Evolutionary conservation across 805 yeast genomes (phyloP).

Genomic region (Kodamaea sagamina): DNA sequence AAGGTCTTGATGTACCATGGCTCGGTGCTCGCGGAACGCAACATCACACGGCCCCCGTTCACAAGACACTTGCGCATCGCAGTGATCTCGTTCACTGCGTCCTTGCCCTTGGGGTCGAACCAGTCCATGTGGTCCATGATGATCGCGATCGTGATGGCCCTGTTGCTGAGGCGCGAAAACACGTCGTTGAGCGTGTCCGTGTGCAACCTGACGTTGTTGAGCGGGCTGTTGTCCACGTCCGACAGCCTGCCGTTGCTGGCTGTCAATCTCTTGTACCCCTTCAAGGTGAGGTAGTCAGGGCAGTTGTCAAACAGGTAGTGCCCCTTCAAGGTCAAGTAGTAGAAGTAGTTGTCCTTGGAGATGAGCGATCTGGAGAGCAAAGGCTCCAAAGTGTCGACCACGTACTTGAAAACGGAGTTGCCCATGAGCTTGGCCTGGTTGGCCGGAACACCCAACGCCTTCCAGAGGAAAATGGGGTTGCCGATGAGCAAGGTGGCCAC

Average conservation of each 20-base stretch:
- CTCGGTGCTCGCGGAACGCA: constrained; percentile 68
- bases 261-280: constrained; percentile 54
- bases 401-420: constrained; percentile 65
- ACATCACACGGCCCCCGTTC: constrained; percentile 70
- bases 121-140: constrained; percentile 94
- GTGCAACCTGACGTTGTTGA: constrained; percentile 73
- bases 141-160: constrained; percentile 71
- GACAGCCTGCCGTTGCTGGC: constrained; percentile 23
- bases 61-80: constrained; percentile 64
- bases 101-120: constrained; percentile 68
- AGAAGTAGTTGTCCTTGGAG: constrained; percentile 75
- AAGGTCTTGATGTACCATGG: constrained; percentile 81
- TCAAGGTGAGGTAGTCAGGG: constrained; percentile 69
- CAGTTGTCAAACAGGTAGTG: constrained; percentile 62
- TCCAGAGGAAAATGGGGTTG: constrained; percentile 86
- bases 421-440: constrained; percentile 85
- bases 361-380: constrained; percentile 62
- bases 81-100: constrained; percentile 64
- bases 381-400: constrained; percentile 79
- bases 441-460: constrained; percentile 85
- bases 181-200: constrained; percentile 81
- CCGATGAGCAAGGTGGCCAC: constrained; percentile 69
- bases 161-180: constrained; percentile 59
- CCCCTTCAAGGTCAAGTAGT: constrained; percentile 67
- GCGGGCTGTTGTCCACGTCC: constrained; percentile 41